Evolutionary conservation across 2,329 filamentous ascomycete genomes (phyloP), one percentile per base, ranked within the genome.

Genomic region (Neurospora crassa): DNA sequence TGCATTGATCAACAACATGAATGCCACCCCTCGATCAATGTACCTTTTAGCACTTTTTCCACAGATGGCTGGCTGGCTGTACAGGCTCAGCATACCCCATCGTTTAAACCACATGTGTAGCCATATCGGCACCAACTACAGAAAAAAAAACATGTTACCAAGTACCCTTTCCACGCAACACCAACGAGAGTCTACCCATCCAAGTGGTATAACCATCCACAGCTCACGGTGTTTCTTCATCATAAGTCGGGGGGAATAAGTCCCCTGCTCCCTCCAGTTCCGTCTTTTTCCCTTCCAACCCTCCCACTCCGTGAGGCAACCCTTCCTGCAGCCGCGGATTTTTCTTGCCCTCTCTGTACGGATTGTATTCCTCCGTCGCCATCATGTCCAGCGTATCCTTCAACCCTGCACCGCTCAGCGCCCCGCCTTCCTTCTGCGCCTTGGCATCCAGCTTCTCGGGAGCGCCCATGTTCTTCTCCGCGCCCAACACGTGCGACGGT

Each of bases 391-490:
- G 37, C 63, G 69, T 40, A 6, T 53, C 63, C 59, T 68, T 68
- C 67, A 69, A 1, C 68, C 68, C 59, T 40, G 20, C 43, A 20
- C 68, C 59, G 16, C n/a, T 5, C 68, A 42, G 6, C 3, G 40
- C 59, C 47, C 70, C 6, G 40, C 40, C 41, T 24, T 40, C 69
- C 4, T 5, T 67, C 8, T 59, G 5, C 12, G 12, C 14, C 11
- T 37, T 41, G 2, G 34, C 40, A 29, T 34, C 41, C 18, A 45
- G 41, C 8, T 20, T 11, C 12, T 40, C 68, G 1, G 70, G 70
- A 2, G 70, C 68, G 1, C 68, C 68, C 0, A 45, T 69, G 7
- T 71, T 70, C 68, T 71, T 71, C 68, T 71, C 70, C 2, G 42
- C 70, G 5, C 70, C 70, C 42, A 70, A 7, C 7, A 71, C 68